phyloP scores from a whole-genome alignment of 1,284 basidiomycete genomes.

The Rhodofomes roseus region DNA sequence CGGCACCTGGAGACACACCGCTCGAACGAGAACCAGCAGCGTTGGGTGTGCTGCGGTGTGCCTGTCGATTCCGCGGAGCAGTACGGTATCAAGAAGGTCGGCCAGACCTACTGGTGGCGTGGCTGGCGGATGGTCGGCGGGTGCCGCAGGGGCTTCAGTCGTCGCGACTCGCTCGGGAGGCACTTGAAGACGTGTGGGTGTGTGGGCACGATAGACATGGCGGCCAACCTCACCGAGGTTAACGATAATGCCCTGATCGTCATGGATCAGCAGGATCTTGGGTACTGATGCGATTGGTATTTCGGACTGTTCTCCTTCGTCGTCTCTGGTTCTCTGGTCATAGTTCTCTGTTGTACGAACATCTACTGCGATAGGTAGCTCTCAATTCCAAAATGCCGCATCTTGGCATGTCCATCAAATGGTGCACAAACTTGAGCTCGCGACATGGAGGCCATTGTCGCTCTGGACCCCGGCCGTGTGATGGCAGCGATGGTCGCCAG shows the following conservation, averaged over 20 bases:
- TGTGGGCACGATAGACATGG: not conserved
- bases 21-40: not conserved
- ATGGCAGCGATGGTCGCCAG: too few relatives aligned
- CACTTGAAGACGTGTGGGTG: not conserved
- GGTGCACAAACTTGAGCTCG: too few relatives aligned
- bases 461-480: too few relatives aligned
- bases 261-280: not conserved
- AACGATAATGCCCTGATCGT: not conserved
- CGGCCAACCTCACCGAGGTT: not conserved
- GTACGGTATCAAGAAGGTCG: not conserved
- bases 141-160: not conserved
- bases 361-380: too few relatives aligned
- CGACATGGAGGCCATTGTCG: too few relatives aligned
- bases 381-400: too few relatives aligned
- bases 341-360: not conserved
- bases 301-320: not conserved
- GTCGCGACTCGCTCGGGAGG: not conserved
- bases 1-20: not conserved
- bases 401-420: too few relatives aligned
- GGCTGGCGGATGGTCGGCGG: not conserved
- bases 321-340: not conserved
- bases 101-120: not conserved
- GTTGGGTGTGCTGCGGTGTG: slow-evolving; percentile 1
- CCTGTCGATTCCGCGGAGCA: not conserved
- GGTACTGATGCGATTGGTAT: not conserved